Base-by-base conservation (phyloP, 2,329 filamentous ascomycete species). In the Exophiala viscosa region DNA sequence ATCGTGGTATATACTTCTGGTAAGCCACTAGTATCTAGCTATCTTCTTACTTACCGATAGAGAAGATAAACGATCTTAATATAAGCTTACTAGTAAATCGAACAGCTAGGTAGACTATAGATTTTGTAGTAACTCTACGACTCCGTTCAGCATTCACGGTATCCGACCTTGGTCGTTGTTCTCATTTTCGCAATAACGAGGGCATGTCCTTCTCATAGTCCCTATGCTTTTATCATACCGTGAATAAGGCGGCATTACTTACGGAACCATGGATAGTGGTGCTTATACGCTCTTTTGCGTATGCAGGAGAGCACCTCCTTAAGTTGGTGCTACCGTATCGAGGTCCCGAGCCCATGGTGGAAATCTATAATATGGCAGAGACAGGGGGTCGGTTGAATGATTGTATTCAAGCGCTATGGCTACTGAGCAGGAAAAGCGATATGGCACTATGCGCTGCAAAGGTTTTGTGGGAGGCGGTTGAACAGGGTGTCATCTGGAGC, bases 1-100 rank as follows among this genome's bases (percentile, higher is more conserved):
- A 60, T 80, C 79, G 38, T 84, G 81, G 81, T 83, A 82, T 54
- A 73, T 81, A 11, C 77, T 80, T 47, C 72, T 84, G 18, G 69
- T 74, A 0, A 77, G 76, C 0, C 81, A 83, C 57, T 84, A 80
- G 76, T 77, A 82, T 57, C 73, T 83, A 2, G 81, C 75, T 2
- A 72, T 74, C 0, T 72, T 84, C 38, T 68, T 83, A 18, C 66
- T 83, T 3, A 77, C 79, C 33, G 80, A 84, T 84, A 10, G 75
- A 78, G 42, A 64, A 71, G 20, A 72, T 81, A 17, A 79, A 83
- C 46, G 67, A 71, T 70, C 73, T 3, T 74, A 78, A 53, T 67
- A 69, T 5, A 49, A 69, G 1, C 65, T 83, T 32, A 73, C 72
- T 1, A 64, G 63, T 8, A 18, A 41, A 45, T 20, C 42, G 41